These are phyloP conservation scores for Calycina herbarum DNA, from an alignment of 2,329 filamentous ascomycete genomes.

Conservation along the genomic window DNA sequence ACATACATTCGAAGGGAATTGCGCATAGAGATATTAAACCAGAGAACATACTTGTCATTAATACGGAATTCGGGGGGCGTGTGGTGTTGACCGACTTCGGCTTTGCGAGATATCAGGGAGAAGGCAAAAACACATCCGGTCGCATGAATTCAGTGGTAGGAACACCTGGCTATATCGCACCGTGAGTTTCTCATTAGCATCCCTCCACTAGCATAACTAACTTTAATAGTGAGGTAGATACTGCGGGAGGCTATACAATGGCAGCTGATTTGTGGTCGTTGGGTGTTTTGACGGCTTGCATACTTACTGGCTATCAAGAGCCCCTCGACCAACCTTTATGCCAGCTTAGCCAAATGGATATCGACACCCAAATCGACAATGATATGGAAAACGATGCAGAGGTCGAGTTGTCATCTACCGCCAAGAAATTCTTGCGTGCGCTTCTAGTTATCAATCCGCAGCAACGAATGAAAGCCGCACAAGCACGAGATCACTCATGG, in stretches of 20 bases:
- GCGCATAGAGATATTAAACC: slow-evolving; percentile 38
- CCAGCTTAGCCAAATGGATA: slow-evolving; percentile 26
- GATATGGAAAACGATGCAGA: slow-evolving; percentile 18
- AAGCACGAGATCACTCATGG: slow-evolving; percentile 42
- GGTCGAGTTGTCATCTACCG: slow-evolving; percentile 23
- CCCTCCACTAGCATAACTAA: slow-evolving; percentile 26
- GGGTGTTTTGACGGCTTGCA: slow-evolving; percentile 31
- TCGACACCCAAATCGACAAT: slow-evolving; percentile 18
- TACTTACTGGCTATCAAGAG: slow-evolving; percentile 31
- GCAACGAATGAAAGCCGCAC: slow-evolving; percentile 38
- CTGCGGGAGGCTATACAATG: slow-evolving; percentile 31
- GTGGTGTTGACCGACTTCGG: slow-evolving; percentile 39
- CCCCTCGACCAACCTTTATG: slow-evolving; percentile 24
- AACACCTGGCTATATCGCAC: slow-evolving; percentile 35
- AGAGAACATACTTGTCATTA: slow-evolving; percentile 37
- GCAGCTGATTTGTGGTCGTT: slow-evolving; percentile 38
- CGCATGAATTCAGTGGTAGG: slow-evolving; percentile 35
- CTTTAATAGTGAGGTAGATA: slow-evolving; percentile 19
- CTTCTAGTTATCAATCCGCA: slow-evolving; percentile 39
- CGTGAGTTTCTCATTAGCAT: slow-evolving; percentile 28
- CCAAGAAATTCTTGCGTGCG: slow-evolving; percentile 35
- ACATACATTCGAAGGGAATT: slow-evolving; percentile 34
- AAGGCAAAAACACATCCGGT: slow-evolving; percentile 17
- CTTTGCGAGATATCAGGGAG: slow-evolving; percentile 26
- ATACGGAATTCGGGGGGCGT: slow-evolving; percentile 33